Evolutionary conservation across 352 stramenopile genomes (phyloP), one percentile per base, ranked within the genome.

Genomic region (Globisporangium barbulae): DNA sequence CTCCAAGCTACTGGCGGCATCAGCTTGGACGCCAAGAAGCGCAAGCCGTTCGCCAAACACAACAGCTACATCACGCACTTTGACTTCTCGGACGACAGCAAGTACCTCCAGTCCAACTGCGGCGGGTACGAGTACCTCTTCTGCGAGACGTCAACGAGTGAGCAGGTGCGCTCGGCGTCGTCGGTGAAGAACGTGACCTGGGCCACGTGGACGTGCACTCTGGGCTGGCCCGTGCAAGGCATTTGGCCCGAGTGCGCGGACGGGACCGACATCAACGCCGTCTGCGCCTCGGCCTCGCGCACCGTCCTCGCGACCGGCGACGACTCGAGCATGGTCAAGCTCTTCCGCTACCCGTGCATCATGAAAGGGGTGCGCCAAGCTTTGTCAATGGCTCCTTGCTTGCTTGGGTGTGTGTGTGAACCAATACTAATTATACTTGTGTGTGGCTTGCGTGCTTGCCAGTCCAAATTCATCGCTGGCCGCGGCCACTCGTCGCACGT

Each of bases 191-290:
- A 99, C 71, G 80, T 88, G 9, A 70, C 77, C 54, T 98, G 94
- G 94, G 72, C 81, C 37, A 96, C 92, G 22, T 90, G 92, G 71
- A 98, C 91, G n/a, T 97, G 87, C 57, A 79, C 86, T 0, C 73
- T 98, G 2, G 78, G 81, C 2, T 98, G 94, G 94, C 81, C 88
- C 8, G 91, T 97, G 31, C 94, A 98, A 72, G 96, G 96, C 13
- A 93, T 95, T 41, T 95, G 87, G 85, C 85, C 86, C 2, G 74
- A 86, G 53, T 86, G 72, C n/a, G 79, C 79, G 2, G 88, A 96
- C 47, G 85, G 86, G 31, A 96, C 83, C 0, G 90, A 97, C 60
- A 71, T 97, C 50, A 97, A 96, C 56, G 68, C 83, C 4, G 79
- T 89, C 31, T 90, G 83, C 54, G 77, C 79, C 30, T 90, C 85